A percentile compares a stretch with the other conserved stretches of the same genome.
phyloP scores from a whole-genome alignment of 176 grass and related monocot species.

The Triticum dicoccoides region DNA sequence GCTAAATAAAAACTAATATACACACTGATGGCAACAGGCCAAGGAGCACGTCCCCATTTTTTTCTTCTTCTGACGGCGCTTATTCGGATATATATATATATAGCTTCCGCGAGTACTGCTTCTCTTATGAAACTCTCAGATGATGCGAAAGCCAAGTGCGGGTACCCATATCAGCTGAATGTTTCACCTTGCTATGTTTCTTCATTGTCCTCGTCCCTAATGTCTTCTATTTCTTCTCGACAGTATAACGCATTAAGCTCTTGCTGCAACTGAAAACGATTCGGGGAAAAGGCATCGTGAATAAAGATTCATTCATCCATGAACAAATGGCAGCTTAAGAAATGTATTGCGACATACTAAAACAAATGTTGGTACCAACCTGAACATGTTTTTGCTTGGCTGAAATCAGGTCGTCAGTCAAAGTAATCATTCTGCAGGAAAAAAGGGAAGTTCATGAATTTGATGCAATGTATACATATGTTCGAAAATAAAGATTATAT shows the following conservation, averaged over 20 bases:
- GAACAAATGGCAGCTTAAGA: neutral
- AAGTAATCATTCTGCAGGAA: slow-evolving; percentile 70
- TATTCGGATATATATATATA: neutral
- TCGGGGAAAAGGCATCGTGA: neutral
- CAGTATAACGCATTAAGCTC: slow-evolving; percentile 87
- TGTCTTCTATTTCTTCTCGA: slow-evolving; percentile 82
- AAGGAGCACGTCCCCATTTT: neutral
- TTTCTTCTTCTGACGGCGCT: neutral
- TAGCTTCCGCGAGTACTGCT: slow-evolving; percentile 6
- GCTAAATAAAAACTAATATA: slow-evolving; percentile 32
- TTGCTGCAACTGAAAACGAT: slow-evolving; percentile 76
- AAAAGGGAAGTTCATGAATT: neutral
- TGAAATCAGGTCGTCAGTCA: slow-evolving; percentile 87
- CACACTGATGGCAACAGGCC: slow-evolving; percentile 42
- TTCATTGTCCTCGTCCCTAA: slow-evolving; percentile 60
- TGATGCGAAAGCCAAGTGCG: slow-evolving; percentile 15
- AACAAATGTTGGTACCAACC: slow-evolving; percentile 29
- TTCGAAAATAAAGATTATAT: neutral
- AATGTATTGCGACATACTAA: neutral
- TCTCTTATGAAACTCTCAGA: slow-evolving; percentile 13
- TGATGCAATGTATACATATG: neutral
- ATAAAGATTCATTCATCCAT: neutral
- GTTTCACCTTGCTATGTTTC: slow-evolving; percentile 48
- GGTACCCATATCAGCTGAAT: slow-evolving; percentile 27
- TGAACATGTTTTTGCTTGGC: slow-evolving; percentile 76